These are phyloP conservation scores for Boletus rubescentipes DNA, from an alignment of 768 basidiomycete genomes.

Conservation along the genomic window DNA sequence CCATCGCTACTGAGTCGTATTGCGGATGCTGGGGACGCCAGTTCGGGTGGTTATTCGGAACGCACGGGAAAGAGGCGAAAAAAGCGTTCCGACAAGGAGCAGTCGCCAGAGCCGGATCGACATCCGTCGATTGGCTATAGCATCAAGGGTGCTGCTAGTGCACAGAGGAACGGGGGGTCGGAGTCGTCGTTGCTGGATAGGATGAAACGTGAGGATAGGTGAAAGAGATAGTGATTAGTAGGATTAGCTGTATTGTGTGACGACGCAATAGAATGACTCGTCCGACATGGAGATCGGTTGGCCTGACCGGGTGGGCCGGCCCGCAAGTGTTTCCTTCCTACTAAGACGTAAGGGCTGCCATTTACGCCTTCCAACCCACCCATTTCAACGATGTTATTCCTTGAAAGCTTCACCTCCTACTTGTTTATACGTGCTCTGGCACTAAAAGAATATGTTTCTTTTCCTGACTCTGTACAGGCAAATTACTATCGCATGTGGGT, in stretches of 20 bases:
- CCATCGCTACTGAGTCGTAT: constrained; percentile 49
- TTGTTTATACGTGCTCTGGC: no score
- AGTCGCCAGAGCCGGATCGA: constrained; percentile 31
- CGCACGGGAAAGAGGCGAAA: constrained; percentile 18
- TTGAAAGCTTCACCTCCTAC: no score
- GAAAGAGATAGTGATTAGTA: constrained; percentile 29
- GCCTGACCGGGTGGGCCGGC: no score
- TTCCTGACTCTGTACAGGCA: no score
- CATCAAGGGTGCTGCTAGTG: constrained; percentile 54
- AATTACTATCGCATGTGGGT: no score
- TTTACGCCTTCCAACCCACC: no score
- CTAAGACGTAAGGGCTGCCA: no score
- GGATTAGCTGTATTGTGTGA: constrained; percentile 19
- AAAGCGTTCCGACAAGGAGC: constrained; percentile 21
- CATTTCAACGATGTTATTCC: no score
- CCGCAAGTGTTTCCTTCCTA: no score
- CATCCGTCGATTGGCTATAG: constrained; percentile 45
- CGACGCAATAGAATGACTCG: constrained; percentile 10
- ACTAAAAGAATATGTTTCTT: no score
- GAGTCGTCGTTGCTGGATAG: constrained; percentile 37
- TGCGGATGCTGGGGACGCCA: constrained; percentile 23
- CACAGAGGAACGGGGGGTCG: constrained; percentile 18
- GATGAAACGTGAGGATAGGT: constrained; percentile 26
- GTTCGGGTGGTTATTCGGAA: constrained; percentile 17
- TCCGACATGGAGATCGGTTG: not conserved